Percentiles rank a stretch among this genome's conserved stretches.
Conservation (phyloP, 2,329 filamentous ascomycete genomes). For the Lachnum nothofagi region DNA sequence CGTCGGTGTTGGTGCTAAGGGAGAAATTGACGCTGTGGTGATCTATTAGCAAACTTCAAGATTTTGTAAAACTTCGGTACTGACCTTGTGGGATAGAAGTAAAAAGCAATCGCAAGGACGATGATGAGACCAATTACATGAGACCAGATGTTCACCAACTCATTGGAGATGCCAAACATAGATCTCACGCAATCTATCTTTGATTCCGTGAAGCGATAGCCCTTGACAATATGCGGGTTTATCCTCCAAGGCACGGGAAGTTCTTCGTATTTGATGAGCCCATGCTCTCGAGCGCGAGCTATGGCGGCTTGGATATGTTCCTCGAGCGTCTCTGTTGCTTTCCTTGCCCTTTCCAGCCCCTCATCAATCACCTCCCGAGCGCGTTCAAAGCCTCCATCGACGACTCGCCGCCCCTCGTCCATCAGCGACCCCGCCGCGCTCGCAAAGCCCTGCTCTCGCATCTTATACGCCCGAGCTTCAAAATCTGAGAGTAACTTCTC, state of each 20-base stretch:
- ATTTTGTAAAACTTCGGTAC: no score
- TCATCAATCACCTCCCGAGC: slow-evolving; percentile 75
- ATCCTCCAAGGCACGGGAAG: slow-evolving; percentile 87
- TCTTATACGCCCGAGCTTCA: slow-evolving; percentile 73
- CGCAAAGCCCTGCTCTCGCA: slow-evolving; percentile 71
- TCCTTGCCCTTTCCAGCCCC: slow-evolving; percentile 73
- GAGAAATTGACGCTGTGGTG: slow-evolving; percentile 72
- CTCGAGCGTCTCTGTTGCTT: slow-evolving; percentile 75
- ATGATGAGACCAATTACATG: slow-evolving; percentile 85
- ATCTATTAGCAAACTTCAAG: no score
- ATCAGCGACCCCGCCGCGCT: slow-evolving; percentile 68
- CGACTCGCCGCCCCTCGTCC: slow-evolving; percentile 71
- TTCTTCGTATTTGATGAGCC: slow-evolving; percentile 83
- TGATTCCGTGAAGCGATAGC: slow-evolving; percentile 90
- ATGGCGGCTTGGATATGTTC: slow-evolving; percentile 80
- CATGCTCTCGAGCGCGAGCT: slow-evolving; percentile 66
- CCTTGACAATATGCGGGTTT: slow-evolving; percentile 86
- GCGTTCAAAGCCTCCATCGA: slow-evolving; percentile 72
- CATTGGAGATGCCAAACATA: slow-evolving; percentile 80
- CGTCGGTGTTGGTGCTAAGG: slow-evolving; percentile 78
- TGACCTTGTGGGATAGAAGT: slow-evolving; percentile 73
- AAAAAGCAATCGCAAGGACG: slow-evolving; percentile 83
- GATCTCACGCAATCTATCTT: slow-evolving; percentile 85
- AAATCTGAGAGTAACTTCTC: slow-evolving; percentile 82
- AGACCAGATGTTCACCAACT: slow-evolving; percentile 97